Evolutionary conservation across 1,139 yeast species (phyloP).

Genomic region (Lodderomyces jiufengensis): DNA sequence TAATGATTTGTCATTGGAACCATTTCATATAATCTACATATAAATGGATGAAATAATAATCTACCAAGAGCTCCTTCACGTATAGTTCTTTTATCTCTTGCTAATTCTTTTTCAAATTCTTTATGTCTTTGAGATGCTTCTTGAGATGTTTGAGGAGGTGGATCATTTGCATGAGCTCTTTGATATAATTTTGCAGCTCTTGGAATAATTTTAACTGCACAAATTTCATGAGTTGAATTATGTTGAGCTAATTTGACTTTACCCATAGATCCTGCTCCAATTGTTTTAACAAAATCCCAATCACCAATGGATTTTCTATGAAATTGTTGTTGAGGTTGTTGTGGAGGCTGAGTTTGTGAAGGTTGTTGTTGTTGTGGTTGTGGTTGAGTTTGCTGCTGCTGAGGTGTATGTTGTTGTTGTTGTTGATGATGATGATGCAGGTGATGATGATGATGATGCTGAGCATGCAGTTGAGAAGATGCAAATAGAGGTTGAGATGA

Average conservation of each 20-base stretch:
- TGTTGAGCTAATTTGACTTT: slow-evolving; percentile 93
- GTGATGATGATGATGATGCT: slow-evolving; percentile 31
- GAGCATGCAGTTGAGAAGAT: slow-evolving; percentile 12
- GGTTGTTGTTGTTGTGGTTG: slow-evolving; percentile 10
- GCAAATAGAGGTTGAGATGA: slow-evolving; percentile 6
- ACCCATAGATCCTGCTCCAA: slow-evolving; percentile 99
- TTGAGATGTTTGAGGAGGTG: slow-evolving; percentile 54
- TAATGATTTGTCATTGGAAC: slow-evolving; percentile 96
- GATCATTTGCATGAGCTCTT: slow-evolving; percentile 71
- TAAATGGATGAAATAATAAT: slow-evolving; percentile 85
- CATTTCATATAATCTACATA: slow-evolving; percentile 89
- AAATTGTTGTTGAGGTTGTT: slow-evolving; percentile 44
- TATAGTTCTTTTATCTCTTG: slow-evolving; percentile 87
- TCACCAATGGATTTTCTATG: slow-evolving; percentile 91
- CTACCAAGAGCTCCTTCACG: slow-evolving; percentile 95
- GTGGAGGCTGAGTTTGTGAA: slow-evolving; percentile 14
- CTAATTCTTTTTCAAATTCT: slow-evolving; percentile 80
- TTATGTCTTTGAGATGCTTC: slow-evolving; percentile 63
- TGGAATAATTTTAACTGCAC: slow-evolving; percentile 84
- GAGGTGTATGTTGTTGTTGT: slow-evolving; percentile 9
- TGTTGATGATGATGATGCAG: slow-evolving; percentile 40
- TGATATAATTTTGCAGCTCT: slow-evolving; percentile 74
- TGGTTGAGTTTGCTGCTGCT: slow-evolving; percentile 10
- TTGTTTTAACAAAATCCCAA: slow-evolving; percentile 93
- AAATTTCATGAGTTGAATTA: slow-evolving; percentile 72